phyloP scores from a whole-genome alignment of 2,329 filamentous ascomycete genomes.

The Piedraia hortae region DNA sequence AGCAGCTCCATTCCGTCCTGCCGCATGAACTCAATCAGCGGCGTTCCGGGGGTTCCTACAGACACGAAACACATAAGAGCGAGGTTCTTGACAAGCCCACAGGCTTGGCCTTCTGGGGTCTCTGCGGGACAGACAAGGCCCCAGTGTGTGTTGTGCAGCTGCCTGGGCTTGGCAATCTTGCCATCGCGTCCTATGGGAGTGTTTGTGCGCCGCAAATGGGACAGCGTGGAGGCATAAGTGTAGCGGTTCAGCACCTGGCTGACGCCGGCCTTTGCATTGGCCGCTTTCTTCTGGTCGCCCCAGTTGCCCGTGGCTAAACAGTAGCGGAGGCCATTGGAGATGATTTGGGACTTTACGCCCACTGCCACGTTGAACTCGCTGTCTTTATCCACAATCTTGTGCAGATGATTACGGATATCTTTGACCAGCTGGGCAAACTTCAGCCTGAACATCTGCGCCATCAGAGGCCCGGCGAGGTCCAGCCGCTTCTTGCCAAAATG shows the following conservation, averaged over 20 bases:
- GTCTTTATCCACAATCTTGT: slow-evolving; percentile 71
- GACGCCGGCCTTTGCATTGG: slow-evolving; percentile 81
- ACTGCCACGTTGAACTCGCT: slow-evolving; percentile 74
- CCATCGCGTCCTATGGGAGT: slow-evolving; percentile 93
- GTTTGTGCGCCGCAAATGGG: slow-evolving; percentile 89
- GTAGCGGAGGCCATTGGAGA: slow-evolving; percentile 88
- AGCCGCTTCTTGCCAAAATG: slow-evolving; percentile 98
- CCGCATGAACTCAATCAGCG: slow-evolving; percentile 86
- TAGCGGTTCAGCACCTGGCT: slow-evolving; percentile 96
- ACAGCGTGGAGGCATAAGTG: slow-evolving; percentile 86
- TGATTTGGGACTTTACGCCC: slow-evolving; percentile 68
- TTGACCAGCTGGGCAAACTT: slow-evolving; percentile 77
- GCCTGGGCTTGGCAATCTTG: slow-evolving; percentile 90
- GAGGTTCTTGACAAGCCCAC: slow-evolving; percentile 91
- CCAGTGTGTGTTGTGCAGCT: slow-evolving; percentile 97
- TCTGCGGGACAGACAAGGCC: slow-evolving; percentile 90
- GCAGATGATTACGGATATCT: slow-evolving; percentile 73
- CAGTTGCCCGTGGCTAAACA: slow-evolving; percentile 94
- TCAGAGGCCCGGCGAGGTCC: slow-evolving; percentile 74
- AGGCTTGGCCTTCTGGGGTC: slow-evolving; percentile 93
- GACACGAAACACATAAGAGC: slow-evolving; percentile 97
- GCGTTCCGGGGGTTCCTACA: slow-evolving; percentile 71
- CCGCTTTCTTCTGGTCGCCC: slow-evolving; percentile 98
- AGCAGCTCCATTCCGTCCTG: slow-evolving; percentile 86
- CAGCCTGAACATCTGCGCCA: slow-evolving; percentile 86